Evolutionary conservation across 306 rosid genomes (phyloP).

Genomic region (Heteromeles arbutifolia): DNA sequence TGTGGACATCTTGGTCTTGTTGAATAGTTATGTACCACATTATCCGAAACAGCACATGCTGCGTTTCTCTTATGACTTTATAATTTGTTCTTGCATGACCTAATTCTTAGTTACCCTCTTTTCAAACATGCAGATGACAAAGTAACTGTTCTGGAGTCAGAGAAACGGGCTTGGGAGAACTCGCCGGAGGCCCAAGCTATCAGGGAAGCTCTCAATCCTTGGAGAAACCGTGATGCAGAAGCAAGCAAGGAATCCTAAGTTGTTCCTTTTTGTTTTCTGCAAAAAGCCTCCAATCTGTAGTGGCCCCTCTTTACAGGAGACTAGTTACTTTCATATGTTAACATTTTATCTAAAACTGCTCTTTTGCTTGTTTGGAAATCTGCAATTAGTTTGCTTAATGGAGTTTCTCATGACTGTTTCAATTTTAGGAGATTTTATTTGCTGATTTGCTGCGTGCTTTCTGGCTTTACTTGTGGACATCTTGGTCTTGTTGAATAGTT

Average conservation of each 20-base stretch:
- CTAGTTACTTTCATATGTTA: background rate
- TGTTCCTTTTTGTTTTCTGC: background rate
- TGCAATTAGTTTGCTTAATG: background rate
- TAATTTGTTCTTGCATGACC: background rate
- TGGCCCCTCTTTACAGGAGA: background rate
- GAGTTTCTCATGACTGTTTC: background rate
- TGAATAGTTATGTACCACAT: background rate
- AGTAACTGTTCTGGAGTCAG: slow-evolving; percentile 83
- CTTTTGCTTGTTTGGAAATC: background rate
- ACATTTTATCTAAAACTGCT: background rate
- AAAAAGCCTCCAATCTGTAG: background rate
- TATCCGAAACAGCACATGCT: background rate
- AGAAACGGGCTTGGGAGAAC: slow-evolving; percentile 71
- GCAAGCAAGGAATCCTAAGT: slow-evolving; percentile 14
- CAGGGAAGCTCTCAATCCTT: slow-evolving; percentile 62
- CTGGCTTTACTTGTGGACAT: background rate
- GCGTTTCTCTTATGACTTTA: background rate
- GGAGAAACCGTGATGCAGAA: slow-evolving; percentile 30
- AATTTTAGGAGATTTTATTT: background rate
- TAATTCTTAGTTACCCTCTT: background rate
- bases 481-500: background rate
- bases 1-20: background rate
- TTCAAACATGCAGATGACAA: slow-evolving; percentile 60
- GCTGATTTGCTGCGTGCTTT: background rate
- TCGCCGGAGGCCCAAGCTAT: slow-evolving; percentile 70